Conservation (phyloP, 176 grass and related monocot species). For the Paspalum vaginatum region DNA sequence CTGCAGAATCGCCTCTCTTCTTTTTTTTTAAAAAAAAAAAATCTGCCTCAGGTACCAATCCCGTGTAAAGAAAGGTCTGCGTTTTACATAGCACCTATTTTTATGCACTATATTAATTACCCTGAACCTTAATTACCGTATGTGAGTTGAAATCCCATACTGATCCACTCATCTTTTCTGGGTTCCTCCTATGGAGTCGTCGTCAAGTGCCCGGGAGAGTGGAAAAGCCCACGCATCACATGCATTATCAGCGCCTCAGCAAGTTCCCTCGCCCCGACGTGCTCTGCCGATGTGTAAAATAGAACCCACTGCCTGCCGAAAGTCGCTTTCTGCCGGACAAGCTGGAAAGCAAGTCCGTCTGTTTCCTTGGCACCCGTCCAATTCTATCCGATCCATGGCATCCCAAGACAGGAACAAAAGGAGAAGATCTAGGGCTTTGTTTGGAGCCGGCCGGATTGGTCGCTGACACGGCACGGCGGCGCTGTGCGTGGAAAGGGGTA, state of each 20-base stretch:
- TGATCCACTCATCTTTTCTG: no score
- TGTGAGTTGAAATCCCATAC: no score
- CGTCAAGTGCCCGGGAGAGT: background rate
- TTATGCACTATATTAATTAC: no score
- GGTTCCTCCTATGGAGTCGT: background rate
- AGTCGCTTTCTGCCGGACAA: background rate
- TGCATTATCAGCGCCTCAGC: background rate
- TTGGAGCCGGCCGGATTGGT: background rate
- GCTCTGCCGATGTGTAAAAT: conserved; percentile 39
- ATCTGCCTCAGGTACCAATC: no score
- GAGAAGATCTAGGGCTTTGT: background rate
- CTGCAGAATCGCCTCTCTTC: no score
- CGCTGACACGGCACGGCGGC: background rate
- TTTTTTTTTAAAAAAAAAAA: no score
- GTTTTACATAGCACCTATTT: no score
- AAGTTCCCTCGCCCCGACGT: background rate
- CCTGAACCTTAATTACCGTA: no score
- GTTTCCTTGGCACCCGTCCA: background rate
- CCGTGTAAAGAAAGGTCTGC: no score
- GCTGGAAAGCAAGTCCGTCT: background rate
- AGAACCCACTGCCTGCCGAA: background rate
- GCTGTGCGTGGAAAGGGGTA: conserved; percentile 32
- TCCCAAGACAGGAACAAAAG: background rate
- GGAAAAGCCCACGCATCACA: background rate
- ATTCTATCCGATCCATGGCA: no score